phyloP scores from a whole-genome alignment of 208 protist genomes.

The Acanthamoeba castellanii region DNA sequence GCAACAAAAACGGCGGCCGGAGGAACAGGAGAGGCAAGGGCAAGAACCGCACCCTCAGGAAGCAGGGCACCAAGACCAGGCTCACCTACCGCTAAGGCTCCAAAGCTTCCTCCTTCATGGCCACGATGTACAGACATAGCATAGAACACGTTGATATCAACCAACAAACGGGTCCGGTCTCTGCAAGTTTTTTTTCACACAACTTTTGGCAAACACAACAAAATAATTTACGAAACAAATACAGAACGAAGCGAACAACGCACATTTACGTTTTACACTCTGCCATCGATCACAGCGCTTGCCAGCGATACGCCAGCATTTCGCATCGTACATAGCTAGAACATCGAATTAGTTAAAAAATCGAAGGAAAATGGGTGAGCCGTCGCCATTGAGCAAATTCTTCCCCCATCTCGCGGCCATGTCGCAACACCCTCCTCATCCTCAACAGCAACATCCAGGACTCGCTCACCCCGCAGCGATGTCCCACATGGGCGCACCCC shows the following conservation, averaged over 20 bases:
- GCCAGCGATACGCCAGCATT: no score
- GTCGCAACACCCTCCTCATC: slow-evolving; percentile 5
- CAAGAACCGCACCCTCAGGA: slow-evolving; percentile 29
- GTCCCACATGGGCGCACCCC: not conserved
- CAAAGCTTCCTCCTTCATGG: not conserved
- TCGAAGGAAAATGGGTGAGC: slow-evolving; percentile 34
- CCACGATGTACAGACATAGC: not conserved
- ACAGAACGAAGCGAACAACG: not conserved
- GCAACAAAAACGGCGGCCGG: not conserved
- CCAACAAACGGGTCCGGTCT: not conserved
- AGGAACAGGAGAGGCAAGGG: slow-evolving; percentile 9
- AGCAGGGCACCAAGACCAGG: slow-evolving; percentile 26
- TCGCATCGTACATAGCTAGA: no score
- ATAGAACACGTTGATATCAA: not conserved
- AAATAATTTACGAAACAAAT: not conserved
- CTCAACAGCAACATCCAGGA: not conserved
- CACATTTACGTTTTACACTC: not conserved
- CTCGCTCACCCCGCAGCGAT: not conserved
- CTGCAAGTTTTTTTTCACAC: not conserved
- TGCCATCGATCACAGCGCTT: not conserved
- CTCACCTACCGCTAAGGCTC: not conserved
- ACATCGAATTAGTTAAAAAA: not conserved
- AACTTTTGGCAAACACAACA: not conserved
- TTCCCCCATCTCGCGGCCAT: slow-evolving; percentile 59
- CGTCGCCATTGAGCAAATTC: slow-evolving; percentile 67